Evolutionary conservation across 192 early-diverging fungal genomes (phyloP).

Genomic region (Cladochytrium replicatum): DNA sequence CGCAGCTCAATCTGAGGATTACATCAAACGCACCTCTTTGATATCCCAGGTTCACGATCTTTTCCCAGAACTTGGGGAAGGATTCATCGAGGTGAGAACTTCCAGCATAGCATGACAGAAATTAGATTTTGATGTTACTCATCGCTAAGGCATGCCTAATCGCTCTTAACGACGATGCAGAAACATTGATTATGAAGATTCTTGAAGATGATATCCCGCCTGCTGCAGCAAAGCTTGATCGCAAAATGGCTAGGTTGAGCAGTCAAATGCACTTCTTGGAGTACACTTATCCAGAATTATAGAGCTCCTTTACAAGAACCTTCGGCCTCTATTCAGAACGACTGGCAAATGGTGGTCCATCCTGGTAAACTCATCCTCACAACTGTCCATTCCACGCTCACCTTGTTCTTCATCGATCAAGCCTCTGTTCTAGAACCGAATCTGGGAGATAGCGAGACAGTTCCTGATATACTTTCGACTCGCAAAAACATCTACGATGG

Average conservation of each 20-base stretch:
- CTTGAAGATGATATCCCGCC: constrained; percentile 69
- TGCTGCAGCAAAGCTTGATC: constrained; percentile 55
- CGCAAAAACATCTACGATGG: constrained; percentile 84
- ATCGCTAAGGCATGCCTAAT: constrained; percentile 52
- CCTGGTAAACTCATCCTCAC: too few relatives aligned
- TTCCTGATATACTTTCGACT: constrained; percentile 28
- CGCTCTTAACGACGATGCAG: constrained; percentile 52
- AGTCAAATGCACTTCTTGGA: too few relatives aligned
- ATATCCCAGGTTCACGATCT: constrained; percentile 80
- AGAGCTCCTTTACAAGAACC: not conserved
- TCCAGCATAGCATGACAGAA: not conserved
- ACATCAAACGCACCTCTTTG: constrained; percentile 42
- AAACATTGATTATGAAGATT: constrained; percentile 67
- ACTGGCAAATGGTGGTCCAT: too few relatives aligned
- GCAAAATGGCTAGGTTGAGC: constrained; percentile 39
- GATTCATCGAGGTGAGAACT: constrained; percentile 63
- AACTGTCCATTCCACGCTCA: too few relatives aligned
- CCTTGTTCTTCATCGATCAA: too few relatives aligned
- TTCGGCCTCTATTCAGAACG: too few relatives aligned
- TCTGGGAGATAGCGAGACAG: not conserved
- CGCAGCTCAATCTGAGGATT: constrained; percentile 22
- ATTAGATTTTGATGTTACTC: not conserved
- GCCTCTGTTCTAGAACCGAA: not conserved
- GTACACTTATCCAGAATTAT: too few relatives aligned
- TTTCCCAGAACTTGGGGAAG: constrained; percentile 80